Conservation (phyloP, 192 early-diverging fungal species). For the Lobosporangium transversale region DNA sequence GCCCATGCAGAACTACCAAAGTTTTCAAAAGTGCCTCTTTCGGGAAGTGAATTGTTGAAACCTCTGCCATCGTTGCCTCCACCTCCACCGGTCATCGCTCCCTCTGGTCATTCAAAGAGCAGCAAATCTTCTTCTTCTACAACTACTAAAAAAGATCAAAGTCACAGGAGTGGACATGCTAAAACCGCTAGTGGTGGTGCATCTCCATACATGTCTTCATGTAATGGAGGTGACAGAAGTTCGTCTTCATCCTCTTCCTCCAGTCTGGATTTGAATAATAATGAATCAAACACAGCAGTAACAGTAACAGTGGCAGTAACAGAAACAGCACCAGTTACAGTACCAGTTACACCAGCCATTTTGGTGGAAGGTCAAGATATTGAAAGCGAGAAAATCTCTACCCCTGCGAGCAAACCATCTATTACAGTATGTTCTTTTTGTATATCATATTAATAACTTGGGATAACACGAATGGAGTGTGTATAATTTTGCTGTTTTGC, state of each 20-base stretch:
- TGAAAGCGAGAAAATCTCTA: neutral
- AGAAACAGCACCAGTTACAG: neutral
- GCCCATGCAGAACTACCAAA: slow-evolving; percentile 49
- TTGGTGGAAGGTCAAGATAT: neutral
- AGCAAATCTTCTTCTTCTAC: too few relatives aligned
- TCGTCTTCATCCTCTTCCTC: neutral
- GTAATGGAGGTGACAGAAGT: neutral
- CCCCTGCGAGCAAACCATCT: neutral
- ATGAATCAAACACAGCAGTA: neutral
- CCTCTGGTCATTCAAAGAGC: too few relatives aligned
- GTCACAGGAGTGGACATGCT: slow-evolving; percentile 6
- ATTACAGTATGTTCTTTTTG: neutral
- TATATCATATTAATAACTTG: too few relatives aligned
- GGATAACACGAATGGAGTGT: too few relatives aligned
- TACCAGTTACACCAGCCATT: neutral
- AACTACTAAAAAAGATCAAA: neutral
- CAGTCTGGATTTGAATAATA: neutral
- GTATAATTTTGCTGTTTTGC: too few relatives aligned
- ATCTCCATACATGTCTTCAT: slow-evolving; percentile 11
- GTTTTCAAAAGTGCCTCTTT: slow-evolving; percentile 18
- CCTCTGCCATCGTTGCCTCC: slow-evolving; percentile 40
- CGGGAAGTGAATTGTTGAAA: slow-evolving; percentile 34
- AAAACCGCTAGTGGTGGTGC: slow-evolving; percentile 20
- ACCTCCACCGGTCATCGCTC: slow-evolving; percentile 24
- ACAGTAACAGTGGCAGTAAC: neutral